Evolutionary conservation across 352 stramenopile species (phyloP), one percentile per base, ranked within the genome.

Genomic region (Phytophthora pisi): DNA sequence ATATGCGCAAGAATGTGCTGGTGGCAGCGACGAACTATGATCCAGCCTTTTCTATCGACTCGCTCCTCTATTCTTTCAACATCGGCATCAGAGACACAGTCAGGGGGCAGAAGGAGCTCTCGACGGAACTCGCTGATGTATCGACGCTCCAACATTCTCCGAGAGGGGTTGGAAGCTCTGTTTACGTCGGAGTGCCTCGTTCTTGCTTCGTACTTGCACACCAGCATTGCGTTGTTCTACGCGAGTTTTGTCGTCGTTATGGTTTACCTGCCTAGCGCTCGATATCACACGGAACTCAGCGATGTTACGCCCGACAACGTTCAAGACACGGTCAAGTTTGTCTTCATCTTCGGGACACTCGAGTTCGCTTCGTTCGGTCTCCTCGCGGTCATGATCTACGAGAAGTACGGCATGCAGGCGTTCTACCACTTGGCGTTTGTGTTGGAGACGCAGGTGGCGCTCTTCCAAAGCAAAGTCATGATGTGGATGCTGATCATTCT

Each of bases 361-460:
- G 60, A 79, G 42, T 49, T 77, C 2, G 10, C 58, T 1, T 79
- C 67, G 1, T 72, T 82, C 8, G 40, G 55, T 3, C 38, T 73
- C 9, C 58, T 75, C 4, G 38, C 40, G 6, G 3, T 64, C 0
- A 42, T 72, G 28, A 20, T 77, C 11, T 34, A 64, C 15, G 47
- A 36, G 5, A 58, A 52, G 7, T 63, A 67, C 18, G 36, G 61
- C 7, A 51, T 80, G 46, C 51, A 46, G 3, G 49, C 52, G 0
- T 53, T 79, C 3, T 67, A 78, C 34, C 61, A 74, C 4, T 45
- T 79, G 0, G 70, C 68, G 0, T 82, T 82, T 40, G 68, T 82
- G 5, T 20, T 80, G 9, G 71, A 80, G 18, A 76, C 60, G 1
- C 72, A 75, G 23, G 23, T 43, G 1, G 23, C 49, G 0, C 53